These are phyloP conservation scores for Pythium oligandrum DNA, from an alignment of 352 stramenopile genomes.

Conservation along the genomic window DNA sequence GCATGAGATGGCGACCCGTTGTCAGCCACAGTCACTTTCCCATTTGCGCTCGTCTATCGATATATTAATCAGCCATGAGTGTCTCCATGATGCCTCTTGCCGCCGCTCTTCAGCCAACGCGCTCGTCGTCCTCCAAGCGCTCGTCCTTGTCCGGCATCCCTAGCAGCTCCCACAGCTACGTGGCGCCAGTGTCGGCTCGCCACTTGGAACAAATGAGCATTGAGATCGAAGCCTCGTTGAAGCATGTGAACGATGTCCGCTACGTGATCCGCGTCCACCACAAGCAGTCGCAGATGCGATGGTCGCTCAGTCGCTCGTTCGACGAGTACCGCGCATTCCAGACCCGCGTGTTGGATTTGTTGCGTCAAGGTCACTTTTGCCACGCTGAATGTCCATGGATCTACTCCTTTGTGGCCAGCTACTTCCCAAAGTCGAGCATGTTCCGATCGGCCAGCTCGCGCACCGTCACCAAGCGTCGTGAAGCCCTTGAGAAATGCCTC, in stretches of 20 bases:
- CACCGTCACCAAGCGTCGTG: constrained; percentile 11
- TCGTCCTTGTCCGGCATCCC: constrained; percentile 1
- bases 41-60: not conserved
- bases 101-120: not conserved
- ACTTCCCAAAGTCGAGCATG: constrained; percentile 22
- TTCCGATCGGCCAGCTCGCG: constrained; percentile 13
- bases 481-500: constrained; percentile 27
- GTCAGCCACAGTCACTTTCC: constrained; percentile 2
- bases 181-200: no score
- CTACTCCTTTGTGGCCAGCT: constrained; percentile 20
- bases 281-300: constrained; percentile 19
- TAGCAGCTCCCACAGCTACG: not conserved
- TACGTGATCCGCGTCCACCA: constrained; percentile 53
- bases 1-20: no score
- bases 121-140: constrained; percentile 1
- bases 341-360: constrained; percentile 7
- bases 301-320: constrained; percentile 26
- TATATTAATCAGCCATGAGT: no score
- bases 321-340: constrained; percentile 34
- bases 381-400: constrained; percentile 24
- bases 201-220: not conserved
- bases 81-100: no score
- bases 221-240: constrained; percentile 9
- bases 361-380: constrained; percentile 22
- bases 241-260: constrained; percentile 38